These are phyloP conservation scores for Polyplosphaeria fusca DNA, from an alignment of 495 filamentous ascomycete species.

Conservation along the genomic window DNA sequence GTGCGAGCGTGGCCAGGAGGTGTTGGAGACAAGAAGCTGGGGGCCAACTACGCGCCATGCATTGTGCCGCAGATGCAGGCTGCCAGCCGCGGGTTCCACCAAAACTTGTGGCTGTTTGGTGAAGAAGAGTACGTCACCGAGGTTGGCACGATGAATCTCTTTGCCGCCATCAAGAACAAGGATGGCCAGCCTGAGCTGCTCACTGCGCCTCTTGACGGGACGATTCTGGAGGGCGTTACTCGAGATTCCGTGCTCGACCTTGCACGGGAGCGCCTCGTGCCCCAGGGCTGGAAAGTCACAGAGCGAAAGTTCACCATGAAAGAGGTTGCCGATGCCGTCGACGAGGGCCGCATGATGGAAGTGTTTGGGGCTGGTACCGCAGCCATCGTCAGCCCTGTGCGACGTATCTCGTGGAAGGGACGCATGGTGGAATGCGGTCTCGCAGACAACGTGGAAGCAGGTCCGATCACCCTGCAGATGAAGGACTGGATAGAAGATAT, in stretches of 20 bases:
- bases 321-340: slow-evolving; percentile 72
- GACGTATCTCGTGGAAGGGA: slow-evolving; percentile 81
- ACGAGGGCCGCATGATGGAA: slow-evolving; percentile 84
- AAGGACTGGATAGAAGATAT: slow-evolving; percentile 94
- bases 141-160: slow-evolving; percentile 98
- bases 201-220: slow-evolving; percentile 91
- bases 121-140: slow-evolving; percentile 93
- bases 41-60: slow-evolving; percentile 96
- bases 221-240: slow-evolving; percentile 93
- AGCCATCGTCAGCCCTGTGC: slow-evolving; percentile 75
- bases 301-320: slow-evolving; percentile 89
- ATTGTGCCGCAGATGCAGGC: slow-evolving; percentile 90
- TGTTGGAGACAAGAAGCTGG: slow-evolving; percentile 95
- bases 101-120: slow-evolving; percentile 96
- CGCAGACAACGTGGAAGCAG: slow-evolving; percentile 73
- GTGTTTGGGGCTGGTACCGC: slow-evolving; percentile 93
- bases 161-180: slow-evolving; percentile 74
- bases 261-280: slow-evolving; percentile 73
- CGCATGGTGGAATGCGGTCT: slow-evolving; percentile 74
- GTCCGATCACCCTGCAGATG: slow-evolving; percentile 77
- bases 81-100: slow-evolving; percentile 85
- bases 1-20: slow-evolving; percentile 97
- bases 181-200: slow-evolving; percentile 84
- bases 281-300: slow-evolving; percentile 81
- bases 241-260: slow-evolving; percentile 81